Percentiles rank a stretch among this genome's conserved stretches.
Conservation (phyloP, 805 yeast genomes). For the Candida lessepsii region DNA sequence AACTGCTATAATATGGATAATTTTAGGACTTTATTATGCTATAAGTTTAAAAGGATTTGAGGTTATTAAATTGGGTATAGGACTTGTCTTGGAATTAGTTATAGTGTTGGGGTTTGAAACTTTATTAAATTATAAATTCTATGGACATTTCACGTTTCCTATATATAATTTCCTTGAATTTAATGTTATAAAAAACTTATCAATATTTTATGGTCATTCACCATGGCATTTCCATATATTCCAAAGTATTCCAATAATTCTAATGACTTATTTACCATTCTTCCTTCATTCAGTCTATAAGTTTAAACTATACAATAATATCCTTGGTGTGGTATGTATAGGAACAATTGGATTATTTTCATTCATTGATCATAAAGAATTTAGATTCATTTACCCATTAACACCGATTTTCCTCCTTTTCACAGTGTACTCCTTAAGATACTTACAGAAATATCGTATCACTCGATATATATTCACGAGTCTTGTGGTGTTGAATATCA, state of each 20-base stretch:
- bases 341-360: conserved; percentile 60
- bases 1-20: conserved; percentile 72
- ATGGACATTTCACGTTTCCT: conserved; percentile 59
- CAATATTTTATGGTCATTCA: conserved; percentile 81
- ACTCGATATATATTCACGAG: conserved; percentile 13
- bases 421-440: conserved; percentile 40
- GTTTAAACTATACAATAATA: conserved; percentile 12
- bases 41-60: neutral
- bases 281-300: conserved; percentile 30
- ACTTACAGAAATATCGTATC: neutral
- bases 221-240: conserved; percentile 81
- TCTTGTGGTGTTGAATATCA: conserved; percentile 32
- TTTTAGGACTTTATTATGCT: conserved; percentile 45
- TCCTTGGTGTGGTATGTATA: conserved; percentile 26
- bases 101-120: conserved; percentile 32
- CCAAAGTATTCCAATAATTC: conserved; percentile 79
- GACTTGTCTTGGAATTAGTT: conserved; percentile 21
- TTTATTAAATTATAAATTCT: conserved; percentile 58
- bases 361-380: conserved; percentile 78
- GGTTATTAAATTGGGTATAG: conserved; percentile 13
- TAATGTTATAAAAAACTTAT: conserved; percentile 69
- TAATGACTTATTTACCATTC: conserved; percentile 66
- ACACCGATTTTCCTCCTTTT: conserved; percentile 68
- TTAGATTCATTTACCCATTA: conserved; percentile 82
- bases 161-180: conserved; percentile 68